Base-by-base conservation (phyloP, 805 yeast species). In the Teunomyces tritomae region DNA sequence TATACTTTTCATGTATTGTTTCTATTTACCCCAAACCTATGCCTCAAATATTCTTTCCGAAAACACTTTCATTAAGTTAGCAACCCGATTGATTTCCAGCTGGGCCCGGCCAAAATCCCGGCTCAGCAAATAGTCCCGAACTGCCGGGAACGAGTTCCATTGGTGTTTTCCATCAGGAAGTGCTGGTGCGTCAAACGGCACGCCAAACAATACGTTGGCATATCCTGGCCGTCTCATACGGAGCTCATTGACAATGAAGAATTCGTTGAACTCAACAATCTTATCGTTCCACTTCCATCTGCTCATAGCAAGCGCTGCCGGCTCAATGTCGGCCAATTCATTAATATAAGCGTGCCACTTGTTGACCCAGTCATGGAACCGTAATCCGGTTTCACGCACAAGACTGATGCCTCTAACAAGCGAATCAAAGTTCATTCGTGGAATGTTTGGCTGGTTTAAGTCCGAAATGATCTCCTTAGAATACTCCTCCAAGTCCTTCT, bases 221-320 rank as follows among this genome's bases (percentile, higher is more conserved):
- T 80, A 86, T 71, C 91, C 90, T 11, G 80, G 71, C 30, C 96
- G 73, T 5, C 67, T 59, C 3, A 73, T 71, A 1, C 79, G 56
- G 1, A 80, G 80, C 6, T 66, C 68, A 1, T 70, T 61, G 5
- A 70, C 61, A 8, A 84, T 58, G 52, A 87, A 77, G 14, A 71
- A 63, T 52, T 77, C 78, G 52, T 83, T 85, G 48, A 87, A 71
- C 11, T 67, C 62, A 3, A 79, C 64, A 57, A 89, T 65, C 50
- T 81, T 80, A n/a, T 81, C 76, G 64, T 91, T 91, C 88, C 94
- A 87, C 48, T 80, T 81, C 85, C 88, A 80, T 57, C 98, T 74
- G 52, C 80, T 83, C 40, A 84, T 82, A 0, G 91, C 77, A 34
- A 88, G 68, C 47, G 85, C 61, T 1, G 89, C 80, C 1, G 96